Conservation (phyloP, 2,329 filamentous ascomycete species). For the Endothia cerciana region DNA sequence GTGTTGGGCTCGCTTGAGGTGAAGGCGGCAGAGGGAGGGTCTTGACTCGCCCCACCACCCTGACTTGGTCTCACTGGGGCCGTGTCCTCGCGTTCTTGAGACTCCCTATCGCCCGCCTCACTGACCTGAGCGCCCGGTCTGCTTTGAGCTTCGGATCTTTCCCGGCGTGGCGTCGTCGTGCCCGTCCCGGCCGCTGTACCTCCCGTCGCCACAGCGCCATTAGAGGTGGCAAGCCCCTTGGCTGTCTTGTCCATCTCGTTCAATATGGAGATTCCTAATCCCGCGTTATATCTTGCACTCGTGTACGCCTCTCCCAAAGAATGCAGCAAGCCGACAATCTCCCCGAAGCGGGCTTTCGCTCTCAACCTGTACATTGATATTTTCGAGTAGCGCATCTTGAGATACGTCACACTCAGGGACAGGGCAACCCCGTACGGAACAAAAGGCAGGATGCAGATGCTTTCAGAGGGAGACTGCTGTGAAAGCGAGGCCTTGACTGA, state of each 20-base stretch:
- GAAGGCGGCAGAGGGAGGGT: neutral
- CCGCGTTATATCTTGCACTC: conserved; percentile 58
- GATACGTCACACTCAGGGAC: conserved; percentile 64
- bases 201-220: conserved; percentile 23
- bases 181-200: conserved; percentile 25
- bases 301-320: conserved; percentile 61
- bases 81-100: neutral
- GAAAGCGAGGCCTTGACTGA: conserved; percentile 52
- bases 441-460: conserved; percentile 58
- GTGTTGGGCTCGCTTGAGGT: neutral
- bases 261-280: conserved; percentile 58
- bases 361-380: conserved; percentile 61
- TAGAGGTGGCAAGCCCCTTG: conserved; percentile 40
- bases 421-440: conserved; percentile 66
- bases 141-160: neutral
- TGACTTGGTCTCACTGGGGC: neutral
- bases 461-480: conserved; percentile 27
- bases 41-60: neutral
- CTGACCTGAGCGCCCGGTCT: neutral
- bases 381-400: conserved; percentile 65
- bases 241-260: conserved; percentile 60
- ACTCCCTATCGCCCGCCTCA: neutral
- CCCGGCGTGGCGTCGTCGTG: neutral
- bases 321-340: conserved; percentile 57
- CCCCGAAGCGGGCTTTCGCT: conserved; percentile 58